These are phyloP conservation scores for Penicillium sp. DNA, from an alignment of 2,329 filamentous ascomycete species.

Conservation along the genomic window DNA sequence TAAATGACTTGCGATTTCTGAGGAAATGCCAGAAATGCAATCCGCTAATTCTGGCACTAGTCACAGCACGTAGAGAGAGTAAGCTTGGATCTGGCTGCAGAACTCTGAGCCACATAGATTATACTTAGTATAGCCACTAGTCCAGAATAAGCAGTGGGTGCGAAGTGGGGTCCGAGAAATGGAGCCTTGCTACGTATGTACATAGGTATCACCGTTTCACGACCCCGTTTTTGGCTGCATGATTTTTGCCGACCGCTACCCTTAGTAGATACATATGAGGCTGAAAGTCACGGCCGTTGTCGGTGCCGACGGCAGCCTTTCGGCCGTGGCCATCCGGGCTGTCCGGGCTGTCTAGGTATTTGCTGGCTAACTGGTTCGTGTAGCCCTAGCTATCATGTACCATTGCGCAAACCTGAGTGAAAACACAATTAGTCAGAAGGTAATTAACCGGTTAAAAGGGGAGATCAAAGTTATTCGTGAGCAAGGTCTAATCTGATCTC, in stretches of 20 bases:
- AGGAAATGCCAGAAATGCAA: not conserved
- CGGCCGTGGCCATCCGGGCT: no score
- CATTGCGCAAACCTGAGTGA: not conserved
- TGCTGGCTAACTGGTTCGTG: no score
- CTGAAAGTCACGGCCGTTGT: not conserved
- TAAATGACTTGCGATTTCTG: no score
- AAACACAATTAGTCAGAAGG: no score
- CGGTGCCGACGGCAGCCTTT: not conserved
- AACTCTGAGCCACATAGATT: not conserved
- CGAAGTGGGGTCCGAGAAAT: not conserved
- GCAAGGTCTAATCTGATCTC: no score
- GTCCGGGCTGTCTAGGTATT: no score
- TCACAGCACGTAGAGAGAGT: no score
- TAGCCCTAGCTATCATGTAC: not conserved
- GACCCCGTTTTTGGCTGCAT: not conserved
- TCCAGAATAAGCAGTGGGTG: not conserved
- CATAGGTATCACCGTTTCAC: not conserved
- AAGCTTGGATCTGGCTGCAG: not conserved
- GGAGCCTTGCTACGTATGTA: not conserved
- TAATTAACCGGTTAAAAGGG: no score
- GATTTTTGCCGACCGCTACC: not conserved
- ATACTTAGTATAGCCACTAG: not conserved
- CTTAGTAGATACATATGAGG: not conserved
- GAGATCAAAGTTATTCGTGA: no score
- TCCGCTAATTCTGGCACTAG: not conserved